A percentile compares a stretch with the other conserved stretches of the same genome.
These are phyloP conservation scores for Fusarium virguliforme DNA, from an alignment of 2,329 filamentous ascomycete genomes.

Conservation along the genomic window DNA sequence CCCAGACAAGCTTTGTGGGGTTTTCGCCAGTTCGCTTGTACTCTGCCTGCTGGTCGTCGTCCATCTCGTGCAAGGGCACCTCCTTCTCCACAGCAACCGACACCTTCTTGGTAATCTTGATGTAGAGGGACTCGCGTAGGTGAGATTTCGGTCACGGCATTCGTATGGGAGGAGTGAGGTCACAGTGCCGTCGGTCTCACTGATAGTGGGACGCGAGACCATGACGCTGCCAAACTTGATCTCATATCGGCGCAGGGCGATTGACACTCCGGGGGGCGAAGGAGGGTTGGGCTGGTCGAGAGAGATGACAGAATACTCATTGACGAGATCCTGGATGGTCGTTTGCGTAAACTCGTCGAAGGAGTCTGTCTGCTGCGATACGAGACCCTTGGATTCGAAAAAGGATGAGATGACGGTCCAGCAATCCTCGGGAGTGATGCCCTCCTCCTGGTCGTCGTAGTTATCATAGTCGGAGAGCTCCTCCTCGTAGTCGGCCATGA, in stretches of 20 bases:
- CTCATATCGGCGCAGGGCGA: conserved; percentile 92
- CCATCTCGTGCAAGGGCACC: conserved; percentile 77
- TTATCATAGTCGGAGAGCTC: conserved; percentile 75
- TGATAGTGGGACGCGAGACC: conserved; percentile 90
- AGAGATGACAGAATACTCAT: conserved; percentile 92
- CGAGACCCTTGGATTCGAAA: conserved; percentile 95
- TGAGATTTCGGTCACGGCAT: conserved; percentile 94
- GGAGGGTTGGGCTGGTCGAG: conserved; percentile 92
- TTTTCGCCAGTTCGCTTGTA: conserved; percentile 70
- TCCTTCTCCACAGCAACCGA: conserved; percentile 85
- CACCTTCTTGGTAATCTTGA: conserved; percentile 88
- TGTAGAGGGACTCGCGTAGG: conserved; percentile 94
- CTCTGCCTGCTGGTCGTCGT: conserved; percentile 74
- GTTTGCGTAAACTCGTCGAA: conserved; percentile 97
- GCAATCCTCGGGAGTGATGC: conserved; percentile 96
- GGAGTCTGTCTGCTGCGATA: conserved; percentile 97
- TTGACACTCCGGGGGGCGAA: conserved; percentile 80
- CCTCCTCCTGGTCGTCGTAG: conserved; percentile 77
- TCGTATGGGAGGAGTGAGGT: conserved; percentile 93
- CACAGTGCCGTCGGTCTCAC: conserved; percentile 92
- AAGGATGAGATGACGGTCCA: conserved; percentile 98
- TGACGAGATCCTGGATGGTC: conserved; percentile 94
- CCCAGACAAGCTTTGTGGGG: conserved; percentile 73
- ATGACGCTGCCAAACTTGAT: conserved; percentile 94
- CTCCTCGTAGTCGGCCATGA: conserved; percentile 72